Percentiles rank a stretch among this genome's conserved stretches.
phyloP scores from a whole-genome alignment of 306 rosid genomes.

The Cyamopsis tetragonoloba region DNA sequence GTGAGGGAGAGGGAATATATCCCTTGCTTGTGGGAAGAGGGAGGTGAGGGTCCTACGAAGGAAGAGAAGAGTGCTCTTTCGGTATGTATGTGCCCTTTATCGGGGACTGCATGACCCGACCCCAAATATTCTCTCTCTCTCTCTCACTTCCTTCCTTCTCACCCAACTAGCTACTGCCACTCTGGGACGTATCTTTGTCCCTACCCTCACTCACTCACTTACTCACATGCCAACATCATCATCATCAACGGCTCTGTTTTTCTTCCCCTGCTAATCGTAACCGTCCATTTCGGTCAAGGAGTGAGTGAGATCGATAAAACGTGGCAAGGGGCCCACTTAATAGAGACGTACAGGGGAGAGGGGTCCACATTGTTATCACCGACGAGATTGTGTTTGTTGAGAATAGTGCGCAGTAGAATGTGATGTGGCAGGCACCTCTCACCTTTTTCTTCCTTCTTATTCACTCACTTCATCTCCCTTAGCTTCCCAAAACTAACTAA shows the following conservation, averaged over 20 bases:
- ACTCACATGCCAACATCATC: too few species aligned
- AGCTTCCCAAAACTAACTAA: too few species aligned
- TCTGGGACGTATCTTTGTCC: slow-evolving; percentile 36
- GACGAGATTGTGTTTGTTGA: slow-evolving; percentile 46
- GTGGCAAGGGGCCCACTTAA: too few species aligned
- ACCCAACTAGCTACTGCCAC: too few species aligned
- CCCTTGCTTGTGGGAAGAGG: slow-evolving; percentile 87
- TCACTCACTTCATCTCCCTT: slow-evolving; percentile 42
- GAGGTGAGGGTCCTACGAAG: slow-evolving; percentile 52
- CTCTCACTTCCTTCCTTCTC: slow-evolving; percentile 76
- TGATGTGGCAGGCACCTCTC: too few species aligned
- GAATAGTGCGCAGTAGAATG: too few species aligned
- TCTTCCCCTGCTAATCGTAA: slow-evolving; percentile 7
- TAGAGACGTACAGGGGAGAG: slow-evolving; percentile 8
- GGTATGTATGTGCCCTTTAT: slow-evolving; percentile 80
- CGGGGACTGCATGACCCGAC: too few species aligned
- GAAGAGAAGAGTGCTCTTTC: slow-evolving; percentile 78
- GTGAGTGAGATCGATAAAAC: too few species aligned
- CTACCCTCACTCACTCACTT: too few species aligned
- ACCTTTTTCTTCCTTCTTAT: slow-evolving; percentile 57
- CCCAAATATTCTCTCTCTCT: slow-evolving; percentile 82
- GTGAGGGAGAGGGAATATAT: slow-evolving; percentile 58
- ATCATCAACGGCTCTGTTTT: slow-evolving; percentile 32
- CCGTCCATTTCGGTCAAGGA: slow-evolving; percentile 45
- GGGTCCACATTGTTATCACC: slow-evolving; percentile 55